These are phyloP conservation scores for Trichoderma brevicompactum DNA, from an alignment of 2,329 filamentous ascomycete genomes.

Conservation along the genomic window DNA sequence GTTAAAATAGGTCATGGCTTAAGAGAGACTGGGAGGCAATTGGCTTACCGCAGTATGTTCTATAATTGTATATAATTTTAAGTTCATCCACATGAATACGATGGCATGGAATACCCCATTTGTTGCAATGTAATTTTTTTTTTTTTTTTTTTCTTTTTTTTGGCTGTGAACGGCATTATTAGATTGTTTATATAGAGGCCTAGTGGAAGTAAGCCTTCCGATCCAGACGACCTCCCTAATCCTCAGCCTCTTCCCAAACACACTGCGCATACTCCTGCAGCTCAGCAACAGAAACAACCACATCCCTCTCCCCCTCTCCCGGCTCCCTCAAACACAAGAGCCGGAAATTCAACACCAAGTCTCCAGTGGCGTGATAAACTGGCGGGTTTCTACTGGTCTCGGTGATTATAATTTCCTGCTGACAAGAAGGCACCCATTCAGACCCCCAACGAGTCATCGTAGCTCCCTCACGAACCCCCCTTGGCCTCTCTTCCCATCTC, in stretches of 20 bases:
- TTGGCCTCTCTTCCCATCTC: not conserved
- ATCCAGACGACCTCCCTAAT: not conserved
- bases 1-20: constrained; percentile 8
- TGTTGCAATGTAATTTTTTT: not conserved
- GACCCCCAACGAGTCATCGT: not conserved
- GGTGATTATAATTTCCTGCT: not conserved
- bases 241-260: not conserved
- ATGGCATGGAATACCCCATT: not conserved
- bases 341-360: not conserved
- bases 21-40: constrained; percentile 4
- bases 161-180: not conserved
- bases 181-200: too few species aligned
- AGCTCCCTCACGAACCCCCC: not conserved
- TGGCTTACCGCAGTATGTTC: constrained; percentile 2
- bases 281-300: too few species aligned
- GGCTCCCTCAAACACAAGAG: not conserved
- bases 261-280: too few species aligned
- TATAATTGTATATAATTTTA: constrained; percentile 10
- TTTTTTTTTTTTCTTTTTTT: too few species aligned
- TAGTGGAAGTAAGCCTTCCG: too few species aligned
- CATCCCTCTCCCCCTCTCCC: too few species aligned
- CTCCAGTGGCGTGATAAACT: not conserved
- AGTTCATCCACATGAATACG: not conserved
- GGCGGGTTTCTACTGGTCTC: not conserved
- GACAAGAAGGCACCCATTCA: not conserved